A percentile compares a stretch with the other conserved stretches of the same genome.
Evolutionary conservation across 1,139 yeast species (phyloP).

Genomic region (Chernovozyma sophiae-reginae): DNA sequence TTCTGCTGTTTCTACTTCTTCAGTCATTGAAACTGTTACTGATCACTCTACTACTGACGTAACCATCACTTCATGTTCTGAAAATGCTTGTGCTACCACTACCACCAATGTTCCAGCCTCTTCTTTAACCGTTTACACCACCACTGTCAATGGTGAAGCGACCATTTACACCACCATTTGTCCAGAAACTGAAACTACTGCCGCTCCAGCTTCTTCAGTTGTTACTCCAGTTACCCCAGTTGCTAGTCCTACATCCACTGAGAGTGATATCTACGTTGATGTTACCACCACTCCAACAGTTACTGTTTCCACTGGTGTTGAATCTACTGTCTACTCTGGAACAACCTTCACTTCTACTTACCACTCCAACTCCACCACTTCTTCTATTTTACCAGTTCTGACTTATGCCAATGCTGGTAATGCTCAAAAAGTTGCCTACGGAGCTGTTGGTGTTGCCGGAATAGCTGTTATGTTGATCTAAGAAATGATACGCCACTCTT

Average conservation of each 20-base stretch:
- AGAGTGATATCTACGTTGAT: slow-evolving; percentile 22
- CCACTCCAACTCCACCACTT: slow-evolving; percentile 15
- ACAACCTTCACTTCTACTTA: slow-evolving; percentile 27
- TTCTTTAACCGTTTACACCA: slow-evolving; percentile 30
- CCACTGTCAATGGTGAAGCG: slow-evolving; percentile 37
- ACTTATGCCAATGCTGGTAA: slow-evolving; percentile 17
- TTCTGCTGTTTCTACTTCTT: slow-evolving; percentile 12
- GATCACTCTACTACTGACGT: slow-evolving; percentile 30
- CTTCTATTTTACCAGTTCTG: slow-evolving; percentile 15
- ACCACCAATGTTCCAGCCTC: slow-evolving; percentile 14
- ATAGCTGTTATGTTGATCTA: slow-evolving; percentile 41
- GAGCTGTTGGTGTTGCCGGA: slow-evolving; percentile 44
- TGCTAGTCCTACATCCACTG: slow-evolving; percentile 12
- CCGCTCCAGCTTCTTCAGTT: not conserved
- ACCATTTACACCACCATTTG: slow-evolving; percentile 50
- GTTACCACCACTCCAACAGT: slow-evolving; percentile 32
- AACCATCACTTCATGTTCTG: slow-evolving; percentile 42
- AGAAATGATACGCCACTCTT: too few species aligned
- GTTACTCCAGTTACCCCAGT: slow-evolving; percentile 5
- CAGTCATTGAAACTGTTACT: slow-evolving; percentile 25
- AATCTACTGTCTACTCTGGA: slow-evolving; percentile 30
- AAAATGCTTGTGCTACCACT: slow-evolving; percentile 29
- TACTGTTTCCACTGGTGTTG: slow-evolving; percentile 33
- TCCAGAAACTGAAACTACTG: slow-evolving; percentile 26
- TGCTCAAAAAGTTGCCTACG: slow-evolving; percentile 24